phyloP scores from a whole-genome alignment of 805 yeast species.

The Teunomyces tritomae region DNA sequence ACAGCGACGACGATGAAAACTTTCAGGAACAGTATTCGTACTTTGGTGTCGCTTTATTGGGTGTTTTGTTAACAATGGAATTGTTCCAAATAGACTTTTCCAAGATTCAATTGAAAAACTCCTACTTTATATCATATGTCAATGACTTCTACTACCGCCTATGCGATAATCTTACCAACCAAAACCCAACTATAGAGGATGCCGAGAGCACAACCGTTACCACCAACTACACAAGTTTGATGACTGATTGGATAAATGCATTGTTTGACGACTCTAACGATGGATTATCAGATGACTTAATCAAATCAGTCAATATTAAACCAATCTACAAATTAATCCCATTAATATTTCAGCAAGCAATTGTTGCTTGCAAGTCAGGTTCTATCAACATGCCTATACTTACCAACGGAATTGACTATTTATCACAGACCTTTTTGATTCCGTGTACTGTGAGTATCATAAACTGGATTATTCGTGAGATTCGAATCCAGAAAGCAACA shows the following conservation, averaged over 20 bases:
- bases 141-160: slow-evolving; percentile 32
- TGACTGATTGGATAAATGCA: slow-evolving; percentile 73
- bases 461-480: slow-evolving; percentile 25
- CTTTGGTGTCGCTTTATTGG: slow-evolving; percentile 58
- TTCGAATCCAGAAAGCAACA: slow-evolving; percentile 5
- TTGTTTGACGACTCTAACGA: slow-evolving; percentile 63
- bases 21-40: slow-evolving; percentile 68
- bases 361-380: slow-evolving; percentile 55
- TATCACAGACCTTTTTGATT: slow-evolving; percentile 74
- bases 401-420: slow-evolving; percentile 80
- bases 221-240: slow-evolving; percentile 31
- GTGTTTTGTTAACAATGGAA: slow-evolving; percentile 24
- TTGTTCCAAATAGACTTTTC: slow-evolving; percentile 27
- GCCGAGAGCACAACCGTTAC: slow-evolving; percentile 31
- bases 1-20: slow-evolving; percentile 48
- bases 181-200: slow-evolving; percentile 8
- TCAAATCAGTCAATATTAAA: slow-evolving; percentile 61
- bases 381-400: slow-evolving; percentile 58
- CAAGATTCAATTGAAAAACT: slow-evolving; percentile 20
- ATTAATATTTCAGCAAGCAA: slow-evolving; percentile 67
- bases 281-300: slow-evolving; percentile 82
- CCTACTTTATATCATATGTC: slow-evolving; percentile 33
- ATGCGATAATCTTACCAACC: slow-evolving; percentile 28
- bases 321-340: slow-evolving; percentile 73
- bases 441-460: slow-evolving; percentile 44